These are phyloP conservation scores for Penicillium sp. DNA, from an alignment of 2,329 filamentous ascomycete genomes.

Conservation along the genomic window DNA sequence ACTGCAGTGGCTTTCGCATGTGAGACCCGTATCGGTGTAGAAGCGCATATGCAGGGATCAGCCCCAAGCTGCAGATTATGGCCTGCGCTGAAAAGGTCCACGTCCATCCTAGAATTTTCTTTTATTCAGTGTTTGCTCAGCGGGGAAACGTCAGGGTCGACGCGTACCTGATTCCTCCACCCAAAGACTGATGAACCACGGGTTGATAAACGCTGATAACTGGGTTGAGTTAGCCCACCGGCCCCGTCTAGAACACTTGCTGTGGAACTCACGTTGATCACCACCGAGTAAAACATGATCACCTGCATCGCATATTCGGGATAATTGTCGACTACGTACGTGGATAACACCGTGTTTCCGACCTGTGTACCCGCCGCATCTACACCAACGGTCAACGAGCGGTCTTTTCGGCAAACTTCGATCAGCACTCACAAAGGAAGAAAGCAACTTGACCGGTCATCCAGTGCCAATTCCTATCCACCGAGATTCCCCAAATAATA, in stretches of 20 bases:
- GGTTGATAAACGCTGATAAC: slow-evolving; percentile 4
- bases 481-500: neutral
- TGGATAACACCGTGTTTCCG: neutral
- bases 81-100: slow-evolving; percentile 4
- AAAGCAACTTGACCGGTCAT: neutral
- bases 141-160: neutral
- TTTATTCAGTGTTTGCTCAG: neutral
- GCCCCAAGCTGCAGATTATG: slow-evolving; percentile 2
- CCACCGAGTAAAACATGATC: neutral
- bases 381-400: neutral
- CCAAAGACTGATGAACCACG: slow-evolving; percentile 4
- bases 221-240: neutral
- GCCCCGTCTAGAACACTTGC: neutral
- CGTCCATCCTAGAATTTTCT: neutral
- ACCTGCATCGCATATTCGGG: neutral
- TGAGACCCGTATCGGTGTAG: neutral
- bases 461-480: slow-evolving; percentile 1
- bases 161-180: slow-evolving; percentile 3
- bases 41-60: slow-evolving; percentile 6
- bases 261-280: neutral
- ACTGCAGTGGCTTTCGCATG: neutral
- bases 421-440: neutral
- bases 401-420: neutral
- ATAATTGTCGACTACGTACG: neutral
- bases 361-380: neutral